Evolutionary conservation across 2,329 filamentous ascomycete genomes (phyloP), one percentile per base, ranked within the genome.

Genomic region (Trichoderma sp.): DNA sequence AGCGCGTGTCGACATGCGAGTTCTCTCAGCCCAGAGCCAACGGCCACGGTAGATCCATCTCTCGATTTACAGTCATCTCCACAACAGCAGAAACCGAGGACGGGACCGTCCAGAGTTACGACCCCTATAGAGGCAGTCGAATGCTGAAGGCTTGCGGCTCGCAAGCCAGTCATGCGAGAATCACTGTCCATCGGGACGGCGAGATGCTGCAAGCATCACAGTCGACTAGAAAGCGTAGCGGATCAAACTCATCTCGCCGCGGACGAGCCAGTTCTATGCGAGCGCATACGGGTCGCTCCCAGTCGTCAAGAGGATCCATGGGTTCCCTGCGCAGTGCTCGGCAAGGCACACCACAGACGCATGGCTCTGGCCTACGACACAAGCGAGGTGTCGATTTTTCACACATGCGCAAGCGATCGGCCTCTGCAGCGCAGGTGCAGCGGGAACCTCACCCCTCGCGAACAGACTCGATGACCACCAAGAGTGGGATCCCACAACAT

Each of bases 101-200:
- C 23, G 85, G 83, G 9, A 88, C 85, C 0, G 78, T 85, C 12
- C 80, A 88, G 74, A 96, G 92, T 80, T 97, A 97, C 76, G 95
- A 97, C 79, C 94, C 94, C 0, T 97, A 92, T 79, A 89, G 93
- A 76, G 89, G 92, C 5, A 94, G 92, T 3, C 86, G 87, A 7
- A 79, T 84, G 63, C 80, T 80, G 47, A 80, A 83, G 43, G 77
- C 79, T 8, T 77, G 76, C 43, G 79, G 83, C 28, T 82, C 84
- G 0, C 85, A 89, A 65, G 85, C 84, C 8, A 87, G 90, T 72
- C 90, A 90, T 76, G 86, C 91, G 34, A 92, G 89, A 75, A 88
- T 94, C 66, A 89, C 89, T 0, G 85, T 96, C 62, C 91, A 94
- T 76, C 88, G 90, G 28, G 83, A 85, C 70, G 78, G 78, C 73